Base-by-base conservation (phyloP, 192 early-diverging fungal species). In the Mortierella claussenii region DNA sequence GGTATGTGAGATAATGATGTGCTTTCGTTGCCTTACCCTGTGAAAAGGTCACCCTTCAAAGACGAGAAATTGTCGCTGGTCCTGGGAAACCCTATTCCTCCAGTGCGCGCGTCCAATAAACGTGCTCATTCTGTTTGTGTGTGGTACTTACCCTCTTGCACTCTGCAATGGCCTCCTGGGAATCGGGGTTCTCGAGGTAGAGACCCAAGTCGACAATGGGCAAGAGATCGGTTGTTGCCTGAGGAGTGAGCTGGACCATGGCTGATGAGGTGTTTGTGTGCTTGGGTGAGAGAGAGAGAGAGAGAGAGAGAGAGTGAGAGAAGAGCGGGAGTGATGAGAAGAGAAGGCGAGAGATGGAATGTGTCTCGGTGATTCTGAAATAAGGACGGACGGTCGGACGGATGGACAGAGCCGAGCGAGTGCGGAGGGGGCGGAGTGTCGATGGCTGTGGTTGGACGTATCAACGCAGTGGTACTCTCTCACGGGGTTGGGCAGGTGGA, bases 181-280 rank as follows among this genome's bases (percentile, higher is more conserved):
- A 83, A 50, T 68, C 74, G 36, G 84, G 85, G 66, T 87, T 71
- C 42, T 70, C 53, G 18, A 89, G 67, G 82, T 82, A 89, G 20
- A 87, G 81, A 44, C 70, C 71, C 37, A 90, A 81, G 73, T 89
- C 84, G 63, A 90, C 78, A 50, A 83, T 80, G 56, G 85, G 87
- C 44, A 82, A 46, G 43, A 70, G 66, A 66, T 69, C 65, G 47
- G 69, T 70, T 34, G 66, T 80, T 4, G 76, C 66, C 32, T 76
- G 73, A 15, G 58, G 55, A 8, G 46, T 42, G 27, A 56, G 43
- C 23, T 57, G 59, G 45, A 51, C 53, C 73, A 76, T 76, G 56
- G 4, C 62, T 27, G 42, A n/a, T 26, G 23, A 55, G 53, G 27
- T 28, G 27, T 58, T 26, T 27, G 15, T 30, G 33, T 43, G 42